Percentiles rank a stretch among this genome's conserved stretches.
Conservation (phyloP, 441 rosid species). For the Euphorbia corollata region DNA sequence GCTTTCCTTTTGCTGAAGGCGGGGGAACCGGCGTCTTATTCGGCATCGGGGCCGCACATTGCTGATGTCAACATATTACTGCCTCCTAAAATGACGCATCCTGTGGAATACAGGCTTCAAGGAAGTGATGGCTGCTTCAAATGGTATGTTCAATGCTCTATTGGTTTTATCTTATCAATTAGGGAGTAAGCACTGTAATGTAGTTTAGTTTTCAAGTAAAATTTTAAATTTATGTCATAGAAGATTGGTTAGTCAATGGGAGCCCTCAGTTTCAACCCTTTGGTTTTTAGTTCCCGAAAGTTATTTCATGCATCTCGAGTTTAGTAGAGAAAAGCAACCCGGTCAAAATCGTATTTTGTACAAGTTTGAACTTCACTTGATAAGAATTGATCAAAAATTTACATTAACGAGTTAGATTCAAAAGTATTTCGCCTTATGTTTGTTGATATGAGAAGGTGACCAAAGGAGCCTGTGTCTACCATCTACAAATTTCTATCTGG, state of each 20-base stretch:
- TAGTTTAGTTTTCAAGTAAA: not conserved
- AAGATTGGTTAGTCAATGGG: not conserved
- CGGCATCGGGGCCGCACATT: conserved; percentile 73
- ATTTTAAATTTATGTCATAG: not conserved
- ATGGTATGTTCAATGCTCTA: conserved; percentile 40
- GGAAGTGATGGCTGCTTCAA: conserved; percentile 97
- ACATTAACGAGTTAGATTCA: not conserved
- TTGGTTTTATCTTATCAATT: not conserved
- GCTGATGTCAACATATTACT: conserved; percentile 84
- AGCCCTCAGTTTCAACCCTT: not conserved
- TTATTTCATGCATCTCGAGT: not conserved
- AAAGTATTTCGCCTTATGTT: not conserved
- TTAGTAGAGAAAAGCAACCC: not conserved
- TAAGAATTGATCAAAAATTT: not conserved
- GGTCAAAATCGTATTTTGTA: not conserved
- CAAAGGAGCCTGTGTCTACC: not conserved
- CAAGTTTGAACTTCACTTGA: not conserved
- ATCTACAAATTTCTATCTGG: not conserved
- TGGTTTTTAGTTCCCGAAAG: not conserved
- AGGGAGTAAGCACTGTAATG: not conserved
- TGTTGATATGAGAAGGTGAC: not conserved
- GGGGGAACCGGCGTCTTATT: conserved; percentile 32
- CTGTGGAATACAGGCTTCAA: conserved; percentile 87
- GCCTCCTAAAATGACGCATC: conserved; percentile 85
- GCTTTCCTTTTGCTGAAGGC: conserved; percentile 24